Evolutionary conservation across 208 protist species (phyloP), one percentile per base, ranked within the genome.

Genomic region (Borovskyia barvae): DNA sequence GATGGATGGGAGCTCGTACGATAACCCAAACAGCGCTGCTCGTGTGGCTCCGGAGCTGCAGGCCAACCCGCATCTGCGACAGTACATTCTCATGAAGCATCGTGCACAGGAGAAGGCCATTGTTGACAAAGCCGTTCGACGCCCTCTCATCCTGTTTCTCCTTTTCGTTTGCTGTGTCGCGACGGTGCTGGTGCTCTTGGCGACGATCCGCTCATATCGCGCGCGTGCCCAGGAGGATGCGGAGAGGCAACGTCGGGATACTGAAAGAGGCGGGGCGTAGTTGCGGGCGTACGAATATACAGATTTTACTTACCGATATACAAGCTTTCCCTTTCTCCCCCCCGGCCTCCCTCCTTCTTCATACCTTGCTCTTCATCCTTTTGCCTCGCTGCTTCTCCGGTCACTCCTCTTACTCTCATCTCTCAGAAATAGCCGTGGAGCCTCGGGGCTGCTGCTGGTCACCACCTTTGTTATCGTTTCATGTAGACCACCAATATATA

Each of bases 1-100:
- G 0, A 71, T 85, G 51, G 70, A 79, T 30, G 74, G 75, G 53
- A 69, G 66, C 36, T 47, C 62, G 6, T 85, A 72, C 62, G 74
- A 81, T 53, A 66, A 56, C 56, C 46, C 61, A 4, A 37, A 0
- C 17, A 75, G 65, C 40, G 57, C 56, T 1, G 61, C 64, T 12
- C 62, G 60, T 4, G 73, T 51, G 14, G 57, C 56, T 5, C 56
- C 61, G 14, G 57, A 77, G 66, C 37, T 72, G 5, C 5, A n/a
- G 12, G 20, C 60, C 22, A 59, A 74, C 51, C 70, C 58, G 22
- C 32, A 47, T 40, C 54, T 74, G 19, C 65, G 53, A 2, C 62
- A 77, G 55, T 88, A 75, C 41, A 49, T 85, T n/a, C 51, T 68
- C 20, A 69, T 76, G 59, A 65, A 59, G 47, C 43, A 73, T 28